Evolutionary conservation across 768 basidiomycete genomes (phyloP).

Genomic region (Dendrothele bispora): DNA sequence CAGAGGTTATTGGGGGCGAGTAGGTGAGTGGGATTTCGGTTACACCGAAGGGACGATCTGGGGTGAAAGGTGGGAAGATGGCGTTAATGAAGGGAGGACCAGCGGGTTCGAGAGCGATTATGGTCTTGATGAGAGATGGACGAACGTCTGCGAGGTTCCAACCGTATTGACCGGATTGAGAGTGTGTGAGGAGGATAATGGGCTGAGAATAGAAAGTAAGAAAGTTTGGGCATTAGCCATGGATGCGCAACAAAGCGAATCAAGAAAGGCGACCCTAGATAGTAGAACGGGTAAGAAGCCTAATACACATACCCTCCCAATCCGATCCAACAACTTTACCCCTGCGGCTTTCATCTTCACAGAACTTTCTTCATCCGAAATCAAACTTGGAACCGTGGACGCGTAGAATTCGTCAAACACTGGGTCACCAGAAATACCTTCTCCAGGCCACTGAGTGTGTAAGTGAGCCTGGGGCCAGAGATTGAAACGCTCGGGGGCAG

Average conservation of each 20-base stretch:
- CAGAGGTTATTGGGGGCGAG: slow-evolving; percentile 27
- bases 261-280: too few relatives aligned
- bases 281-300: too few relatives aligned
- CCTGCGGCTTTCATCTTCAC: slow-evolving; percentile 32
- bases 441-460: slow-evolving; percentile 36
- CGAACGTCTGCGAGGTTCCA: slow-evolving; percentile 37
- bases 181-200: slow-evolving; percentile 35
- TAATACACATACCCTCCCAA: too few relatives aligned
- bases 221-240: background rate
- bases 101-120: slow-evolving; percentile 37
- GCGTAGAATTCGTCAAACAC: slow-evolving; percentile 31
- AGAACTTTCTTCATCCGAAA: slow-evolving; percentile 20
- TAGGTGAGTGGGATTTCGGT: slow-evolving; percentile 35
- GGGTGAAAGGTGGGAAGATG: slow-evolving; percentile 25
- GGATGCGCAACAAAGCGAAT: slow-evolving; percentile 33
- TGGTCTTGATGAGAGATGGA: slow-evolving; percentile 32
- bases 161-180: slow-evolving; percentile 34
- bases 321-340: slow-evolving; percentile 30
- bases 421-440: slow-evolving; percentile 27
- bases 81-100: slow-evolving; percentile 36
- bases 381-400: slow-evolving; percentile 20
- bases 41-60: slow-evolving; percentile 30
- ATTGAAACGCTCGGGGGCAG: slow-evolving; percentile 26
- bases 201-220: slow-evolving; percentile 20
- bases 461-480: slow-evolving; percentile 35